Evolutionary conservation across 805 yeast genomes (phyloP).

Genomic region (Sporopachydermia quercuum): DNA sequence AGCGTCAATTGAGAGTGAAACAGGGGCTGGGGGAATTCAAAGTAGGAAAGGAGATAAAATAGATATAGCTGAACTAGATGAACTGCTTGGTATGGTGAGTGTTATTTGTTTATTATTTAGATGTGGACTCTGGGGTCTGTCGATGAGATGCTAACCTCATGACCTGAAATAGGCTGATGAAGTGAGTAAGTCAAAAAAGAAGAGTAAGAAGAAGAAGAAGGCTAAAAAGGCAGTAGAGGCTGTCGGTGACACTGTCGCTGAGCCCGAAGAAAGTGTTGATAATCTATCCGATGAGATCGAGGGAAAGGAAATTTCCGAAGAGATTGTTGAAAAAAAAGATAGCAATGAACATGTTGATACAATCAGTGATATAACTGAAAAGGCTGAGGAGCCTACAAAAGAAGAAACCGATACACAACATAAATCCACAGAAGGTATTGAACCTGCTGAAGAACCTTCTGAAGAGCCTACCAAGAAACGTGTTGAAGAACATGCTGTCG

Average conservation of each 20-base stretch:
- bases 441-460: conserved; percentile 4
- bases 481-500: conserved; percentile 6
- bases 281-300: conserved; percentile 2
- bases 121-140: conserved; percentile 23
- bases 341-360: conserved; percentile 6
- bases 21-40: not conserved
- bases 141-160: conserved; percentile 56
- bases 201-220: conserved; percentile 32
- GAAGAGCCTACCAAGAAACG: conserved; percentile 1
- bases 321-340: conserved; percentile 2
- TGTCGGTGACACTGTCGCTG: conserved; percentile 1
- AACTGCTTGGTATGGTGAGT: not conserved
- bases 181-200: conserved; percentile 43
- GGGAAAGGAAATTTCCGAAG: conserved; percentile 5
- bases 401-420: conserved; percentile 5
- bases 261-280: conserved; percentile 4
- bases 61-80: not conserved
- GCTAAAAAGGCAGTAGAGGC: conserved; percentile 12
- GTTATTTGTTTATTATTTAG: conserved; percentile 9
- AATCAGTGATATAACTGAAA: conserved; percentile 5
- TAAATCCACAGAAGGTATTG: conserved; percentile 5
- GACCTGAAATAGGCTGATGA: conserved; percentile 41
- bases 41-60: not conserved
- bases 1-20: not conserved
- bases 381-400: conserved; percentile 8